phyloP scores from a whole-genome alignment of 1,284 basidiomycete genomes.

The Puccinia sorghi region DNA sequence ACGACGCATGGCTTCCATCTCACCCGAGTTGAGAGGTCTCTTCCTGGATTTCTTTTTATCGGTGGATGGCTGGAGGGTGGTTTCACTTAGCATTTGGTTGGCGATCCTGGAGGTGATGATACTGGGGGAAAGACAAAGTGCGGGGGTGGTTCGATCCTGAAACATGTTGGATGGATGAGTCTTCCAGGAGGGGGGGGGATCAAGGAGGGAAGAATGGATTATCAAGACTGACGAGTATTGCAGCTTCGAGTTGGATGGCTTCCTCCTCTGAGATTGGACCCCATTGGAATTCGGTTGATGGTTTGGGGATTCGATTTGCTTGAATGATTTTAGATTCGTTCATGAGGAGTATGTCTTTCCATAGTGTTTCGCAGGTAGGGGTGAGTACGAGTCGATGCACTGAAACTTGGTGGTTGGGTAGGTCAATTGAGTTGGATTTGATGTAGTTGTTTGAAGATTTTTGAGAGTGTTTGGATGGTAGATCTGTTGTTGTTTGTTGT shows the following conservation, averaged over 20 bases:
- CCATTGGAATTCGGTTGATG: conserved; percentile 40
- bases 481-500: too few species aligned
- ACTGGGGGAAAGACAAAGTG: conserved; percentile 47
- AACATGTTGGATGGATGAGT: conserved; percentile 12
- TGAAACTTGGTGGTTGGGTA: conserved; percentile 40
- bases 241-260: conserved; percentile 42
- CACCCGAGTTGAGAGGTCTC: conserved; percentile 46
- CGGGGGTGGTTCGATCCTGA: conserved; percentile 45
- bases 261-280: conserved; percentile 44
- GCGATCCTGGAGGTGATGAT: conserved; percentile 49
- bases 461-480: conserved; percentile 27
- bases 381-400: conserved; percentile 42
- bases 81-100: conserved; percentile 43
- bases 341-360: conserved; percentile 46
- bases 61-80: conserved; percentile 48
- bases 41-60: conserved; percentile 44
- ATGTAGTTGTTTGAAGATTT: neutral
- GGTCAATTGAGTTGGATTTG: conserved; percentile 12
- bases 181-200: neutral
- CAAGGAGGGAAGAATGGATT: neutral
- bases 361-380: conserved; percentile 47
- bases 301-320: neutral
- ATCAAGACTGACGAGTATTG: conserved; percentile 42
- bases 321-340: conserved; percentile 41
- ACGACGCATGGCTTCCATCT: conserved; percentile 46